Evolutionary conservation across 2,329 filamentous ascomycete species (phyloP).

Genomic region (Polychaeton citri): DNA sequence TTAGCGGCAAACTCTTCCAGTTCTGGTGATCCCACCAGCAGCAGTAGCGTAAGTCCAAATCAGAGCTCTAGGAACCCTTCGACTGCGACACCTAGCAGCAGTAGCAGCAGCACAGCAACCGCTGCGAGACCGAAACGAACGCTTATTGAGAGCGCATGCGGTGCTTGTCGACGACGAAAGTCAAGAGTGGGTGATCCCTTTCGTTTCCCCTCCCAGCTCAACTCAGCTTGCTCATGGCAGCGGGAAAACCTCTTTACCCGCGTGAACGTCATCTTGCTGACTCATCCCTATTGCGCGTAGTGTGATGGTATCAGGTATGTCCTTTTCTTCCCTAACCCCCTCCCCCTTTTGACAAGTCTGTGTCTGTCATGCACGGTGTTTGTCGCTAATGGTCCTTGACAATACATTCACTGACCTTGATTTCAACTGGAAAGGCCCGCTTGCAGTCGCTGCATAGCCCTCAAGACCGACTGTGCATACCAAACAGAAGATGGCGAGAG

Average conservation of each 20-base stretch:
- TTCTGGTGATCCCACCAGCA: not conserved
- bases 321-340: not conserved
- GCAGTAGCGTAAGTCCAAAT: not conserved
- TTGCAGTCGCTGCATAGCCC: slow-evolving; percentile 16
- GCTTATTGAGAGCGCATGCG: slow-evolving; percentile 12
- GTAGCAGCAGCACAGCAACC: not conserved
- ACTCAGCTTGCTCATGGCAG: too few species aligned
- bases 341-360: not conserved
- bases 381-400: too few species aligned
- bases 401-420: too few species aligned
- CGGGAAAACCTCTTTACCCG: too few species aligned
- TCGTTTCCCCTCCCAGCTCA: not conserved
- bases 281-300: slow-evolving; percentile 3
- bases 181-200: slow-evolving; percentile 9
- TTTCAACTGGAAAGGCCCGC: slow-evolving; percentile 10
- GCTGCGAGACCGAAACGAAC: slow-evolving; percentile 9
- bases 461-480: slow-evolving; percentile 18
- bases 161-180: slow-evolving; percentile 10
- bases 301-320: slow-evolving; percentile 15
- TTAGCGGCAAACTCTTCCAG: not conserved
- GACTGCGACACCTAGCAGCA: not conserved
- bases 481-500: slow-evolving; percentile 22
- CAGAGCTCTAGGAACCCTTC: not conserved
- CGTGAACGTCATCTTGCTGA: slow-evolving; percentile 3
- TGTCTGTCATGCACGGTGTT: too few species aligned